A percentile compares a stretch with the other conserved stretches of the same genome.
Evolutionary conservation across 73 alveolate genomes (phyloP).

Genomic region (Paramecium primaurelia): DNA sequence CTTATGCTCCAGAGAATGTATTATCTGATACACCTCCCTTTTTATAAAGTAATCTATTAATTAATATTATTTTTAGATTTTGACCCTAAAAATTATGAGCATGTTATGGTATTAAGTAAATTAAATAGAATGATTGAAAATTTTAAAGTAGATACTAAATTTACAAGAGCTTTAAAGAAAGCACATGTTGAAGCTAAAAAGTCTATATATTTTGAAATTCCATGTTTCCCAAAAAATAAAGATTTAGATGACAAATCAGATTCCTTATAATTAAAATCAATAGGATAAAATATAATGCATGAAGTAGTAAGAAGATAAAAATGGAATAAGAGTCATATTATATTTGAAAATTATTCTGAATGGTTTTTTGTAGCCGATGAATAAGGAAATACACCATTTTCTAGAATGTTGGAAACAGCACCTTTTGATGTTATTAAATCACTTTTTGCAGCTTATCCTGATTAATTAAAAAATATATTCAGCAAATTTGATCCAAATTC

Average conservation of each 20-base stretch:
- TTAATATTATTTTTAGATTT: neutral
- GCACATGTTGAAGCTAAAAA: conserved; percentile 3
- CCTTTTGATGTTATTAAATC: conserved; percentile 13
- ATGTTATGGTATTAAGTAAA: neutral
- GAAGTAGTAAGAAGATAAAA: conserved; percentile 44
- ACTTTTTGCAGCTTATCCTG: conserved; percentile 6
- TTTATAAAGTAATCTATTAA: neutral
- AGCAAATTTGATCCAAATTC: neutral
- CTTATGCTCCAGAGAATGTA: conserved; percentile 29
- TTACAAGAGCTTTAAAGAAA: neutral
- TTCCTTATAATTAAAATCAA: neutral
- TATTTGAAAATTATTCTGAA: neutral
- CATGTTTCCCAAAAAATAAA: conserved; percentile 40
- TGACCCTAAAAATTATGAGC: neutral
- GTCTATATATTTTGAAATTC: conserved; percentile 18
- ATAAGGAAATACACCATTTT: neutral
- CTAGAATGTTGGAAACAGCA: neutral
- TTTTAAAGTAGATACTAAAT: neutral
- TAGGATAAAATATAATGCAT: conserved; percentile 13
- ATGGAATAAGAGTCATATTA: neutral
- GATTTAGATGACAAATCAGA: conserved; percentile 23
- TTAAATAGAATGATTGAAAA: neutral
- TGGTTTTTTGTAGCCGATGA: conserved; percentile 16
- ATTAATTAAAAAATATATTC: neutral
- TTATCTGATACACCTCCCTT: neutral